Percentiles rank a stretch among this genome's conserved stretches.
phyloP scores from a whole-genome alignment of 352 stramenopile species.

The Elongisporangium undulatum region DNA sequence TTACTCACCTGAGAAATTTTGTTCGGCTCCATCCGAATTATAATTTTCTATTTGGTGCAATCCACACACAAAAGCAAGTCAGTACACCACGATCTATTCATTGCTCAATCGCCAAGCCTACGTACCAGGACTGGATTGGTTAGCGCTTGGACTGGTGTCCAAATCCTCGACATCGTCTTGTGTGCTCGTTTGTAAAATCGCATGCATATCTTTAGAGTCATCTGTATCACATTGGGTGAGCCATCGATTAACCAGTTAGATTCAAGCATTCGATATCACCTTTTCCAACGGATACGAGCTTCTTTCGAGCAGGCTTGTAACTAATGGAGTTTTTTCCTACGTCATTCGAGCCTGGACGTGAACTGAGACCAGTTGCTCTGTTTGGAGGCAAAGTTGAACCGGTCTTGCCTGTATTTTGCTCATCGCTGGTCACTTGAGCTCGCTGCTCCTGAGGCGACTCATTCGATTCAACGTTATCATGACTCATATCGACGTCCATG shows the following conservation, averaged over 20 bases:
- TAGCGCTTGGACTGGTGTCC: slow-evolving; percentile 28
- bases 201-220: neutral
- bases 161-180: slow-evolving; percentile 15
- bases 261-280: neutral
- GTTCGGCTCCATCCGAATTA: slow-evolving; percentile 8
- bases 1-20: neutral
- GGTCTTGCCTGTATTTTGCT: neutral
- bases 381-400: neutral
- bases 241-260: neutral
- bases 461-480: neutral
- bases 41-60: slow-evolving; percentile 5
- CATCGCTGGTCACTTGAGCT: neutral
- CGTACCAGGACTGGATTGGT: slow-evolving; percentile 36
- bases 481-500: neutral
- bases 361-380: too few species aligned
- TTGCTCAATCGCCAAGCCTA: neutral
- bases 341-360: neutral
- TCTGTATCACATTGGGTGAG: neutral
- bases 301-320: neutral
- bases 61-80: neutral
- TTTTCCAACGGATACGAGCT: neutral
- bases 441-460: neutral
- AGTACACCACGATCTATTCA: neutral
- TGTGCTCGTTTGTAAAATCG: slow-evolving; percentile 6
- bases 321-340: neutral